Evolutionary conservation across 2,329 filamentous ascomycete genomes (phyloP), one percentile per base, ranked within the genome.

Genomic region (Exophiala viscosa): DNA sequence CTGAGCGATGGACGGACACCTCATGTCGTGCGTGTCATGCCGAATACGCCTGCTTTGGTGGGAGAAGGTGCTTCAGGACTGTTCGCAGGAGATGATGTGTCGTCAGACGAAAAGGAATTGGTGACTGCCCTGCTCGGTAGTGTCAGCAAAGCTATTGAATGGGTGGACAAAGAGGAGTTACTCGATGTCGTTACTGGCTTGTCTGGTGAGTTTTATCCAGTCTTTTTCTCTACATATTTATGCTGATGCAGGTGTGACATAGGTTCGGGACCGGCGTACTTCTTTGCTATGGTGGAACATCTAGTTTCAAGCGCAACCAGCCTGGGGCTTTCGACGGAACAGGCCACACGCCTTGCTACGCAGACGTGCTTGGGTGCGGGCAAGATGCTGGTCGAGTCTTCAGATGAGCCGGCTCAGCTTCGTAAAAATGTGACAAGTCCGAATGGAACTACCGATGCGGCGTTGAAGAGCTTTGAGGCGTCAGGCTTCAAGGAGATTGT

Each of bases 381-480:
- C 40, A 42, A 42, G 18, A 42, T 42, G 40, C 20, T 42, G 40
- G 40, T 42, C 40, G 40, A 42, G 20, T 42, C 40, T 42, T 14
- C 40, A 7, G 40, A 42, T 11, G 40, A 42, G 8, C 40, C 40
- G 8, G 40, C 40, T n/a, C 40, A 42, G 20, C 40, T 42, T n/a
- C 40, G 40, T 5, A 42, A 42, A 9, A 42, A 42, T 23, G 40
- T 42, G 40, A 42, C 40, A 9, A 42, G 40, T 23, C 40, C 40
- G 40, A 42, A 42, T 23, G 40, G 40, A n/a, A 42, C 40, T 13
- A 42, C 40, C 20, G 40, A 42, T 31, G 40, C 40, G 28, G 40
- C 40, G 18, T 42, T 42, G 40, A 42, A 42, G 40, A 42, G 40
- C 20, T 42, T 42, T 23, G 40, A 42, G 9, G 40, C 40, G 18